Evolutionary conservation across 2,329 filamentous ascomycete species (phyloP).

Genomic region (Stachybotrys echinatus): DNA sequence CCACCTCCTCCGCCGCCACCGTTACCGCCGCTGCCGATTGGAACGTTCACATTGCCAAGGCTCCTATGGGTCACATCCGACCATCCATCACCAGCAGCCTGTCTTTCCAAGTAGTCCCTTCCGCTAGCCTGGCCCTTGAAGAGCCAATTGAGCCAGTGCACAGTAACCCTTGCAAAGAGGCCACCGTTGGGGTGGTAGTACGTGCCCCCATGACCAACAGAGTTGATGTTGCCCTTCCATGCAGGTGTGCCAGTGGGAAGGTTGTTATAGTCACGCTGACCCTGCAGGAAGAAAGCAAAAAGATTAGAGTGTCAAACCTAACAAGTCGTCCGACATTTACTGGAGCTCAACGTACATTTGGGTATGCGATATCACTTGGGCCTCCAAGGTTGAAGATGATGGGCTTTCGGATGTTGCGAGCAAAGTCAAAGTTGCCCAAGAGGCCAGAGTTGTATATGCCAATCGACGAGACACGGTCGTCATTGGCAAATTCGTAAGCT

Average conservation of each 20-base stretch:
- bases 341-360: slow-evolving; percentile 6
- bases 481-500: too few species aligned
- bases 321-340: not conserved
- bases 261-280: slow-evolving; percentile 10
- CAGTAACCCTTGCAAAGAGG: too few species aligned
- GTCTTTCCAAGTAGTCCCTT: too few species aligned
- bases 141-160: too few species aligned
- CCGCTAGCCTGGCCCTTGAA: too few species aligned
- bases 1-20: too few species aligned
- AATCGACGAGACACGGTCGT: slow-evolving; percentile 13
- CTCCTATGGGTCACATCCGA: too few species aligned
- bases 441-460: slow-evolving; percentile 19
- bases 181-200: slow-evolving; percentile 11
- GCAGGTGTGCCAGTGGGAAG: slow-evolving; percentile 9
- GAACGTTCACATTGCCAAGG: too few species aligned
- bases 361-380: slow-evolving; percentile 12
- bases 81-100: too few species aligned
- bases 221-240: slow-evolving; percentile 13
- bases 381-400: slow-evolving; percentile 13
- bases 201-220: slow-evolving; percentile 14
- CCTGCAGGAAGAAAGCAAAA: too few species aligned
- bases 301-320: too few species aligned
- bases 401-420: slow-evolving; percentile 7
- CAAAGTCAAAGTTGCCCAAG: slow-evolving; percentile 8
- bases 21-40: too few species aligned